A percentile compares a stretch with the other conserved stretches of the same genome.
These are phyloP conservation scores for Acacia confusa DNA, from an alignment of 306 rosid genomes.

Conservation along the genomic window DNA sequence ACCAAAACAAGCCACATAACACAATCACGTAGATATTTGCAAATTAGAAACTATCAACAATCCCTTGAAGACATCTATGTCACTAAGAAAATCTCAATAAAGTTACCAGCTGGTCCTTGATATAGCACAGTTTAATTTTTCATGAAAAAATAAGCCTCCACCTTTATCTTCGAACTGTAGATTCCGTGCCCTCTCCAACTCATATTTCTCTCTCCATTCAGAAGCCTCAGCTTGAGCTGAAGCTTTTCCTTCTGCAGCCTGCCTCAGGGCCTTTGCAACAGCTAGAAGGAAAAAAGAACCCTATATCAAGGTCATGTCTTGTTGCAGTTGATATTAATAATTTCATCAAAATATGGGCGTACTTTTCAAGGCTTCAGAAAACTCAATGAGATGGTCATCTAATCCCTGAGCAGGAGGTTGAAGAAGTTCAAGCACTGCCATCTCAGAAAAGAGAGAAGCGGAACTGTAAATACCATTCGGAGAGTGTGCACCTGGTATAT, in stretches of 20 bases:
- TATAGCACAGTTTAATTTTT: background rate
- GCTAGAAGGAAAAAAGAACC: constrained; percentile 57
- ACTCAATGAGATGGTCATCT: constrained; percentile 91
- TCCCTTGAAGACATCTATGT: background rate
- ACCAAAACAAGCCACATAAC: constrained; percentile 5
- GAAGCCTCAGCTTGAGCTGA: constrained; percentile 94
- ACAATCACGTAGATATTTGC: constrained; percentile 5
- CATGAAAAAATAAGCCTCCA: background rate
- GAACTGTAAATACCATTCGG: constrained; percentile 71
- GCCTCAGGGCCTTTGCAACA: constrained; percentile 88
- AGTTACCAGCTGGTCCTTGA: background rate
- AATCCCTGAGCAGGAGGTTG: constrained; percentile 65
- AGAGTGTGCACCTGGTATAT: constrained; percentile 47
- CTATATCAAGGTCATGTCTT: constrained; percentile 37
- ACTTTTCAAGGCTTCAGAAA: constrained; percentile 98
- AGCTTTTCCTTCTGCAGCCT: constrained; percentile 92
- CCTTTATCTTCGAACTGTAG: constrained; percentile 66
- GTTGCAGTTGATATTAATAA: constrained; percentile 40
- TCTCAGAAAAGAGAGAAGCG: constrained; percentile 69
- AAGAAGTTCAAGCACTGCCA: constrained; percentile 78
- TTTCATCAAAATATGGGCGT: constrained; percentile 42
- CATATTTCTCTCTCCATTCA: constrained; percentile 96
- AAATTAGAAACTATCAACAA: background rate
- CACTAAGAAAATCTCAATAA: background rate
- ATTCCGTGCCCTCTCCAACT: constrained; percentile 75